Conservation (phyloP, 768 basidiomycete species). For the Pleurotus cornucopiae region DNA sequence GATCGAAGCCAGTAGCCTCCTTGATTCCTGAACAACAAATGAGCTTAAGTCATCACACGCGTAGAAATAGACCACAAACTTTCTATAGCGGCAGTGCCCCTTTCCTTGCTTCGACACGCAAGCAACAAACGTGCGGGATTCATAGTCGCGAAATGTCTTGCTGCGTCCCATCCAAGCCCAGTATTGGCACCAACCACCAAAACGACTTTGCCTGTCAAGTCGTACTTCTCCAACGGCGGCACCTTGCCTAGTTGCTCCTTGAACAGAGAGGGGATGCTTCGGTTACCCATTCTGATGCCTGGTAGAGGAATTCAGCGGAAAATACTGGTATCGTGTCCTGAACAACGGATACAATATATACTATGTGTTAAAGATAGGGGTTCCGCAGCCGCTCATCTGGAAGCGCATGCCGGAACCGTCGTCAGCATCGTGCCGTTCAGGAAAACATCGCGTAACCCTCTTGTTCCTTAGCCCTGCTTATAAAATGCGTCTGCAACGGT, state of each 20-base stretch:
- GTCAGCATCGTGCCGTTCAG: no score
- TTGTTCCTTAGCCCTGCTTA: no score
- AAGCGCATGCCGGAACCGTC: no score
- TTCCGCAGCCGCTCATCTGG: no score
- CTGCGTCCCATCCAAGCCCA: constrained; percentile 45
- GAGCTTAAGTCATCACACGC: neutral
- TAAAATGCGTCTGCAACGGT: no score
- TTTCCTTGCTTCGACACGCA: constrained; percentile 31
- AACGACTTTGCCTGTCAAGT: constrained; percentile 43
- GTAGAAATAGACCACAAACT: constrained; percentile 20
- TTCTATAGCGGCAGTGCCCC: constrained; percentile 29
- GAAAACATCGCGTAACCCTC: no score
- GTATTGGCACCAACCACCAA: constrained; percentile 47
- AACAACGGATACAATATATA: no score
- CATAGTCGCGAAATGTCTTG: constrained; percentile 42
- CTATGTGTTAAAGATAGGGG: no score
- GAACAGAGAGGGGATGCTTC: constrained; percentile 4
- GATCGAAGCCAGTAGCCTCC: constrained; percentile 27
- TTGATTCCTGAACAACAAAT: constrained; percentile 18
- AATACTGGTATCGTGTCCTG: neutral
- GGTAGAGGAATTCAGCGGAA: neutral
- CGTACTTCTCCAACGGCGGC: constrained; percentile 26
- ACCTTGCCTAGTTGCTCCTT: constrained; percentile 17
- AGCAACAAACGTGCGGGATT: constrained; percentile 35
- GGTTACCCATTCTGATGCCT: neutral